Conservation (phyloP, 805 yeast genomes). For the Ogataea nakhonphanomensis region DNA sequence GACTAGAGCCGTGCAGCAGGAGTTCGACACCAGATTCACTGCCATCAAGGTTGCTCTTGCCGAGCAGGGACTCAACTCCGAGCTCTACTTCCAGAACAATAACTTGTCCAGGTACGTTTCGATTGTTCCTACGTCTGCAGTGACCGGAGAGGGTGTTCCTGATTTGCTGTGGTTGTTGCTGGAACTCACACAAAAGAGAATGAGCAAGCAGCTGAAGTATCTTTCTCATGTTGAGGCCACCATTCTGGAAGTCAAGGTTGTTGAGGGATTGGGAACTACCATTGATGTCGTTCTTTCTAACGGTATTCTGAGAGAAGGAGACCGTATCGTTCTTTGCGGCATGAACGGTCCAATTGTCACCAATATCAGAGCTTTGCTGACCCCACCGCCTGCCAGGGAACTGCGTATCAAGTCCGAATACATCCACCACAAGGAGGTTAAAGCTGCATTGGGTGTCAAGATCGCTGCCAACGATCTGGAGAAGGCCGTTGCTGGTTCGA, state of each 20-base stretch:
- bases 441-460: slow-evolving; percentile 98
- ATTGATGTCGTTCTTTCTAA: slow-evolving; percentile 97
- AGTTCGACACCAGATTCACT: slow-evolving; percentile 83
- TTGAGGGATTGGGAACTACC: slow-evolving; percentile 98
- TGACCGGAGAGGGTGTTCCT: slow-evolving; percentile 99
- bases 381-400: slow-evolving; percentile 97
- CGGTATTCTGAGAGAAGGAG: slow-evolving; percentile 94
- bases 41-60: slow-evolving; percentile 87
- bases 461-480: slow-evolving; percentile 97
- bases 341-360: slow-evolving; percentile 98
- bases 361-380: slow-evolving; percentile 88
- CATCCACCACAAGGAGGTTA: slow-evolving; percentile 94
- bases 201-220: slow-evolving; percentile 98
- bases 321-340: slow-evolving; percentile 93
- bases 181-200: slow-evolving; percentile 96
- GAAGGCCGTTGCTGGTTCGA: slow-evolving; percentile 98
- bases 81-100: slow-evolving; percentile 91
- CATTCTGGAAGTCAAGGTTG: slow-evolving; percentile 92
- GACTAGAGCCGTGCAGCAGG: slow-evolving; percentile 79
- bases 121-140: slow-evolving; percentile 97
- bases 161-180: slow-evolving; percentile 93
- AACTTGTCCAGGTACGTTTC: slow-evolving; percentile 92
- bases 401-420: slow-evolving; percentile 95
- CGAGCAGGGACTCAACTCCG: slow-evolving; percentile 98
- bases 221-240: slow-evolving; percentile 93